A percentile compares a stretch with the other conserved stretches of the same genome.
Evolutionary conservation across 805 yeast genomes (phyloP).

Genomic region (Lipomyces sp.): DNA sequence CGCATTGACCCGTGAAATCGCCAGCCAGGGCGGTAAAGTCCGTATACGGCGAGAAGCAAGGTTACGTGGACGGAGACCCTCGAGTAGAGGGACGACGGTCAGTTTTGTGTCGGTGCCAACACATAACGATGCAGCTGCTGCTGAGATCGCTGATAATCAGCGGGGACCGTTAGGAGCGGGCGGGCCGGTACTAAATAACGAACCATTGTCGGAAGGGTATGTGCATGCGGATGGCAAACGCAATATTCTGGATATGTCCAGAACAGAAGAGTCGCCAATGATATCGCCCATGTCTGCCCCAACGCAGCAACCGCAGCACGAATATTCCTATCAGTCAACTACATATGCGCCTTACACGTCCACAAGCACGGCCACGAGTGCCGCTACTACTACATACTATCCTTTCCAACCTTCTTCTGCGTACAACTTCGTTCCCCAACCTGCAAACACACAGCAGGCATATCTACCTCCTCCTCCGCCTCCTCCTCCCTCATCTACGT

Average conservation of each 20-base stretch:
- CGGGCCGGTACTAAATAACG: not conserved
- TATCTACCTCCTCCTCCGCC: constrained; percentile 11
- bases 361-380: not conserved
- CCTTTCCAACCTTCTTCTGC: not conserved
- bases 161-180: not conserved
- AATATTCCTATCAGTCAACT: constrained; percentile 3
- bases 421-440: not conserved
- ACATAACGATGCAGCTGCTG: not conserved
- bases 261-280: not conserved
- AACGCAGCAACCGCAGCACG: constrained; percentile 1
- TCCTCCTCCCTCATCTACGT: not conserved
- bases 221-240: not conserved
- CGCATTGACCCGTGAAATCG: constrained; percentile 43
- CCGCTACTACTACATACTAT: not conserved
- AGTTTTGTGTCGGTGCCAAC: not conserved
- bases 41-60: constrained; percentile 43
- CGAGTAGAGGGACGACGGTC: not conserved
- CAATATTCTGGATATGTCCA: not conserved
- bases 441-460: constrained; percentile 12
- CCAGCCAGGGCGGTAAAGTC: constrained; percentile 43
- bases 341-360: constrained; percentile 2
- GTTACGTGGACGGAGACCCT: constrained; percentile 10
- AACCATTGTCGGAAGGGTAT: not conserved
- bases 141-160: not conserved
- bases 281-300: constrained; percentile 1